Base-by-base conservation (phyloP, 768 basidiomycete species). In the Serendipita indica region DNA sequence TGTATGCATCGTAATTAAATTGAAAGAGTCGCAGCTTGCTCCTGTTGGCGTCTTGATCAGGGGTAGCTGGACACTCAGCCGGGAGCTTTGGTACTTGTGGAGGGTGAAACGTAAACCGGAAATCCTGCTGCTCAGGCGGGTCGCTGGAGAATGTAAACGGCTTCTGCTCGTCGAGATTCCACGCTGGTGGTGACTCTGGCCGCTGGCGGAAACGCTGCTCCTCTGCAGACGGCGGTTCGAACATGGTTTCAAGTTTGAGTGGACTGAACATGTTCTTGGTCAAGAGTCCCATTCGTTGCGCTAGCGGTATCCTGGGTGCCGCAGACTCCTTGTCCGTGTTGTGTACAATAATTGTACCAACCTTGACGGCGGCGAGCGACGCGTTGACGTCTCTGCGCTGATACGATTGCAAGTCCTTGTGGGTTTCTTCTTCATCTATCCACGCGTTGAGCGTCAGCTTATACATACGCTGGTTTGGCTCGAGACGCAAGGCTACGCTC, bases 1-100 rank as follows among this genome's bases (percentile, higher is more conserved):
- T 99, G 67, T 88, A 93, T 0, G 94, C 97, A 69, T 99, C 94
- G 66, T 97, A 98, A 63, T 90, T 83, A 57, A 92, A 87, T 66
- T 91, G 86, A 71, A 98, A 97, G 34, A 97, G 76, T 12, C 84
- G 82, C 10, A 91, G 78, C 28, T 83, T 32, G 81, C 81, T 68
- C 16, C 22, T 18, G 13, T 35, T 20, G 57, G 28, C 25, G 22
- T 14, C 57, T 28, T 32, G 32, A 22, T 61, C 60, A 60, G 39
- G 60, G 37, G 64, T 64, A 34, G 62, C 70, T 63, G 65, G 75
- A n/a, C n/a, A n/a, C n/a, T n/a, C n/a, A n/a, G n/a, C n/a, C n/a
- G n/a, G n/a, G n/a, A n/a, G n/a, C n/a, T n/a, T n/a, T n/a, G n/a
- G n/a, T n/a, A n/a, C n/a, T 62, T 73, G 72, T 10, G 86, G 81